Percentiles rank a stretch among this genome's conserved stretches.
These are phyloP conservation scores for Blastocystis sp. DNA, from an alignment of 352 stramenopile genomes.

Conservation along the genomic window DNA sequence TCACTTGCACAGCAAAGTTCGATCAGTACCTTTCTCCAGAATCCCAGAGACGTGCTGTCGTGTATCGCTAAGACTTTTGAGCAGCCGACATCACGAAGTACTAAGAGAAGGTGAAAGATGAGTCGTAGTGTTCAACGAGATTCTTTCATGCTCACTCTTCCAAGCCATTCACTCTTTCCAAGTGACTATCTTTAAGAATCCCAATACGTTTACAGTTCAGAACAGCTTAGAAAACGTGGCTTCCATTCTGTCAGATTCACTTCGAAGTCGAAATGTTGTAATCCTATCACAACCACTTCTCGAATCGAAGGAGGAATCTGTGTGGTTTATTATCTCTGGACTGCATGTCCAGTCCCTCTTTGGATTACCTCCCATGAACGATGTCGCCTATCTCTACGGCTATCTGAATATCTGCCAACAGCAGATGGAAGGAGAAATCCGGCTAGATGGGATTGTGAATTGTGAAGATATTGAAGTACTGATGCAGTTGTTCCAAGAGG, in stretches of 20 bases:
- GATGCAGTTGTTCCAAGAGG: background rate
- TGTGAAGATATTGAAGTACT: background rate
- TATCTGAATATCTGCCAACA: background rate
- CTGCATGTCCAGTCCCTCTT: constrained; percentile 14
- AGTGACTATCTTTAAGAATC: background rate
- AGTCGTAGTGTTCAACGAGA: constrained; percentile 16
- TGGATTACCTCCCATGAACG: background rate
- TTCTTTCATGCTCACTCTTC: background rate
- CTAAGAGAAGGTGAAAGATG: background rate
- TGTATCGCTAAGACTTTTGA: background rate
- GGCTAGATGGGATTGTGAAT: background rate
- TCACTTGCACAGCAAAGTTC: background rate
- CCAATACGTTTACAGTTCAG: background rate
- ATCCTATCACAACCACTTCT: background rate
- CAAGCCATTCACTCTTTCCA: background rate
- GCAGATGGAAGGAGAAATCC: background rate
- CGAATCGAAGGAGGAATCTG: background rate
- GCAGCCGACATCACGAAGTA: background rate
- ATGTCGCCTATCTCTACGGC: background rate
- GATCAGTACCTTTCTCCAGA: background rate
- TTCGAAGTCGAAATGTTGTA: background rate
- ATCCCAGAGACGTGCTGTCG: background rate
- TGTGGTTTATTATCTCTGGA: constrained; percentile 3
- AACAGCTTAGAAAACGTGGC: background rate
- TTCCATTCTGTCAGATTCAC: background rate